phyloP scores from a whole-genome alignment of 2,329 filamentous ascomycete species.

The Triangularia setosa region DNA sequence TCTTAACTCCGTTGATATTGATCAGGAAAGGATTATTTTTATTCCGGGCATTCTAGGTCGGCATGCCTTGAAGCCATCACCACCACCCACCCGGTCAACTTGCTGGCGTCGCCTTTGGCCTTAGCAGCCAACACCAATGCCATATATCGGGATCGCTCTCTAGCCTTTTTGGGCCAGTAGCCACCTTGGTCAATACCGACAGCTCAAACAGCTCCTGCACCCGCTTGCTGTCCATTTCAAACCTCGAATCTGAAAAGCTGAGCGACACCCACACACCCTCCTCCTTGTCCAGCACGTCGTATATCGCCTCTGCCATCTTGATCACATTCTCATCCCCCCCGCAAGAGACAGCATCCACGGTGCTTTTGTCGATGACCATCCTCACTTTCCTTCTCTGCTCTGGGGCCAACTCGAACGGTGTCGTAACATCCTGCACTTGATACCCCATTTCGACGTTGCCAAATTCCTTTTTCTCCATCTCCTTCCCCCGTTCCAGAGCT shows the following conservation, averaged over 20 bases:
- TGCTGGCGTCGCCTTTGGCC: constrained; percentile 24
- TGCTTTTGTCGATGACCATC: constrained; percentile 48
- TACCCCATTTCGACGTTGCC: constrained; percentile 44
- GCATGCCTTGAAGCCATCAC: too few relatives aligned
- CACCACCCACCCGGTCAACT: background rate
- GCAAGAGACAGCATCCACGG: constrained; percentile 46
- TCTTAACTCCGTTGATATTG: background rate
- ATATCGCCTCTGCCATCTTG: constrained; percentile 38
- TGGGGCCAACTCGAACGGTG: constrained; percentile 25
- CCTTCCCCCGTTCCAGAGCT: constrained; percentile 40
- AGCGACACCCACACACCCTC: constrained; percentile 45
- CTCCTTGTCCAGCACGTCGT: constrained; percentile 30
- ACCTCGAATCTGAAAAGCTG: constrained; percentile 43
- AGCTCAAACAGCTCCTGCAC: constrained; percentile 34
- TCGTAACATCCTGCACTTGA: constrained; percentile 43
- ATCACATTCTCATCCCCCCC: constrained; percentile 37
- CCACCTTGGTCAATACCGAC: constrained; percentile 40
- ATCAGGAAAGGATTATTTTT: background rate
- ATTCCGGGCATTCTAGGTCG: background rate
- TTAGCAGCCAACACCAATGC: constrained; percentile 43
- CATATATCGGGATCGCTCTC: constrained; percentile 45
- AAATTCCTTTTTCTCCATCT: constrained; percentile 39
- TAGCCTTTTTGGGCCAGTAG: constrained; percentile 36
- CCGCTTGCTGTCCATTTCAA: constrained; percentile 29
- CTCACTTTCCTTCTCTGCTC: constrained; percentile 30